These are phyloP conservation scores for Trifolium pratense DNA, from an alignment of 306 rosid species.

Conservation along the genomic window DNA sequence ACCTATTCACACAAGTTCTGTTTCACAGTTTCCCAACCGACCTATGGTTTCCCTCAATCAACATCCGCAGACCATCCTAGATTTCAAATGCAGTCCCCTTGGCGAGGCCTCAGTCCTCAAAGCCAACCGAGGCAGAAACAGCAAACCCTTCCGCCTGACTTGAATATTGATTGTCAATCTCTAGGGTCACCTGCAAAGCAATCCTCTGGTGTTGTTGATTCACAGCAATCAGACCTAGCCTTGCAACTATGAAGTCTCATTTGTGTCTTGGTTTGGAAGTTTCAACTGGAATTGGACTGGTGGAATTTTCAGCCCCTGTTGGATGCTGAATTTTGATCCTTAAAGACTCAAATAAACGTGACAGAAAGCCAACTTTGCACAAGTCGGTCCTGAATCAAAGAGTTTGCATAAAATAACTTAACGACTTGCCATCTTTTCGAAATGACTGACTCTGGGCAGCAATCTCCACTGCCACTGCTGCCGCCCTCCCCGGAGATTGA, in stretches of 20 bases:
- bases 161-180: conserved; percentile 89
- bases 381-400: conserved; percentile 21
- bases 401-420: conserved; percentile 38
- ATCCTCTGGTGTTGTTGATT: conserved; percentile 81
- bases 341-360: conserved; percentile 33
- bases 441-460: conserved; percentile 30
- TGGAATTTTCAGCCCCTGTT: conserved; percentile 37
- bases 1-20: conserved; percentile 50
- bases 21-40: conserved; percentile 61
- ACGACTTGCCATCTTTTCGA: conserved; percentile 21
- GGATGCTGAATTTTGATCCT: conserved; percentile 41
- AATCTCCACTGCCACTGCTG: too few species aligned
- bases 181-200: conserved; percentile 92
- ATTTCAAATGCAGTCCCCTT: conserved; percentile 71
- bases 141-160: conserved; percentile 90
- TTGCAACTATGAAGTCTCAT: conserved; percentile 78
- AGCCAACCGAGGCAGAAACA: conserved; percentile 73
- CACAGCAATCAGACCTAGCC: conserved; percentile 99
- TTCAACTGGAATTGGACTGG: conserved; percentile 34
- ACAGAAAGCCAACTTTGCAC: conserved; percentile 26
- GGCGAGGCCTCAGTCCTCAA: conserved; percentile 71
- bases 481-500: too few species aligned
- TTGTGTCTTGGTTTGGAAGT: conserved; percentile 51
- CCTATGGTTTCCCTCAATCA: conserved; percentile 67
- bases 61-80: conserved; percentile 72